These are phyloP conservation scores for Ascochyta lentis DNA, from an alignment of 2,329 filamentous ascomycete genomes.

Conservation along the genomic window DNA sequence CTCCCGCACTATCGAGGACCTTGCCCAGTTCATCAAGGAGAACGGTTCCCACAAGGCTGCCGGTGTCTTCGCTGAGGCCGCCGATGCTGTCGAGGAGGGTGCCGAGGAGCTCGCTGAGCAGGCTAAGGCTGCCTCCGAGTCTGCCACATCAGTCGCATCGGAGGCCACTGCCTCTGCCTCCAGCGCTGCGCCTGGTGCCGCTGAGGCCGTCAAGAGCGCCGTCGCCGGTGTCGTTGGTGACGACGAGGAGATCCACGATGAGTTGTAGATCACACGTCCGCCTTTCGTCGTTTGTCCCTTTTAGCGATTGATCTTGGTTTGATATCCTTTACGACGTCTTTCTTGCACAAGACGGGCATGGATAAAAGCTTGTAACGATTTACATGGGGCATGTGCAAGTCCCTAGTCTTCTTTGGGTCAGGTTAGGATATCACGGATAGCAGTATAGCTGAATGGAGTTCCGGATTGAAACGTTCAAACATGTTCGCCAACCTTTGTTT, in stretches of 20 bases:
- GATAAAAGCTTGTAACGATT: constrained; percentile 34
- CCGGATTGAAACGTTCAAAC: constrained; percentile 28
- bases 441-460: constrained; percentile 39
- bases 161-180: constrained; percentile 43
- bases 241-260: constrained; percentile 65
- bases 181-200: constrained; percentile 44
- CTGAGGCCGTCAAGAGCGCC: constrained; percentile 47
- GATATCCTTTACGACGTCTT: constrained; percentile 24
- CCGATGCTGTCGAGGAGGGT: constrained; percentile 57
- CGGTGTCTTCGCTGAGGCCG: constrained; percentile 65
- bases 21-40: constrained; percentile 91
- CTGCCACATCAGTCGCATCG: constrained; percentile 53
- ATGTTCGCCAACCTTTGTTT: not conserved
- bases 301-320: constrained; percentile 33
- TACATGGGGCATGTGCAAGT: constrained; percentile 26
- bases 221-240: constrained; percentile 48
- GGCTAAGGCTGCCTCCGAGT: constrained; percentile 48
- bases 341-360: constrained; percentile 23
- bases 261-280: constrained; percentile 67
- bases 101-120: constrained; percentile 50
- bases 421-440: constrained; percentile 29
- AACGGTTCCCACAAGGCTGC: constrained; percentile 89
- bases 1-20: constrained; percentile 86
- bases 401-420: constrained; percentile 17
- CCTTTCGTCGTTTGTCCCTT: constrained; percentile 18